A percentile compares a stretch with the other conserved stretches of the same genome.
phyloP scores from a whole-genome alignment of 2,329 filamentous ascomycete species.

The Ophiostoma novo-ulmi region DNA sequence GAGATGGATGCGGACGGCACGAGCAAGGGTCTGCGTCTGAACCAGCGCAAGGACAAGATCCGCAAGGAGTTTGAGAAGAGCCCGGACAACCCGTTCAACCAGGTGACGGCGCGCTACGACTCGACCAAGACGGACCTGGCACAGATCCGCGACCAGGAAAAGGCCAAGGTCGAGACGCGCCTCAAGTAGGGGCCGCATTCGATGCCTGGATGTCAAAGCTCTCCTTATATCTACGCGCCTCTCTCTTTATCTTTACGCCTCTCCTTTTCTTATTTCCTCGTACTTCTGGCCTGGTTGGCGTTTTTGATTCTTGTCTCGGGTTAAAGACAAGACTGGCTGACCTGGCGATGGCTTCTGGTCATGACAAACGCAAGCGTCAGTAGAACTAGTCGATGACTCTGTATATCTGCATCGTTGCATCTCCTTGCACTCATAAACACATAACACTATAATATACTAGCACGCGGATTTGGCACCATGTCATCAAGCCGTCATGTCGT shows the following conservation, averaged over 20 bases:
- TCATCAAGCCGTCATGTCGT: not conserved
- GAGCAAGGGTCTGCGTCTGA: conserved; percentile 64
- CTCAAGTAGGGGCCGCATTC: conserved; percentile 36
- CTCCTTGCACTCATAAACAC: not conserved
- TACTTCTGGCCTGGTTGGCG: not conserved
- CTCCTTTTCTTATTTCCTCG: not conserved
- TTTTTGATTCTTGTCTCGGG: not conserved
- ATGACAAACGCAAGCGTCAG: not conserved
- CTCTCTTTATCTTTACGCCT: not conserved
- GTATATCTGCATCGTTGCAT: not conserved
- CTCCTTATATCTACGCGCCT: not conserved
- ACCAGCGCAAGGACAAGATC: conserved; percentile 80
- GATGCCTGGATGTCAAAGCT: too few relatives aligned
- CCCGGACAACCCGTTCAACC: conserved; percentile 93
- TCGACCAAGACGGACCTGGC: conserved; percentile 70
- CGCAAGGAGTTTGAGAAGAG: conserved; percentile 92
- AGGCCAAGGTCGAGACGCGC: conserved; percentile 67
- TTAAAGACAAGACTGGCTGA: not conserved
- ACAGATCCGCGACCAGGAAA: conserved; percentile 61
- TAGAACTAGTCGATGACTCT: not conserved
- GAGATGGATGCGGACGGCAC: conserved; percentile 82
- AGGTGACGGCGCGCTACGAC: conserved; percentile 71
- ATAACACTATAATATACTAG: not conserved
- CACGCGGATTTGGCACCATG: not conserved
- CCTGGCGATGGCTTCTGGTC: not conserved